phyloP scores from a whole-genome alignment of 2,329 filamentous ascomycete species.

The Emergomyces pasteurianus region DNA sequence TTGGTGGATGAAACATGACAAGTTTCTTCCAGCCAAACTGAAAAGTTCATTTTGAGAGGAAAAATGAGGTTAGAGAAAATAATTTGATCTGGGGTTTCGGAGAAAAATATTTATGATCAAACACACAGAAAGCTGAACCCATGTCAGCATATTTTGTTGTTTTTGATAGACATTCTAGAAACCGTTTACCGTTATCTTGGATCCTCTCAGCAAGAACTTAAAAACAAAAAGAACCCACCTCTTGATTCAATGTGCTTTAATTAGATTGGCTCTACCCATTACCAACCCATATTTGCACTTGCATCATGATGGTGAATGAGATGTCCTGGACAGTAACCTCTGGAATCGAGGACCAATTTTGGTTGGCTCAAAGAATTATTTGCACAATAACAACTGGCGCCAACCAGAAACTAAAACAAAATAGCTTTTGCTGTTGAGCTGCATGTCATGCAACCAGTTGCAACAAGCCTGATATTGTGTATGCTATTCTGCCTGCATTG shows the following conservation, averaged over 20 bases:
- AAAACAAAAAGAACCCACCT: too few relatives aligned
- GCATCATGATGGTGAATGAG: not conserved
- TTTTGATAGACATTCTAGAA: not conserved
- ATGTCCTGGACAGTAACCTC: not conserved
- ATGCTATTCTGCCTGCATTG: not conserved
- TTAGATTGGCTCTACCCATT: not conserved
- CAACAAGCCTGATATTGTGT: not conserved
- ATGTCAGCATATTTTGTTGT: not conserved
- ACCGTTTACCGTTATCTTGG: too few relatives aligned
- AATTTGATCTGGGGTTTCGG: not conserved
- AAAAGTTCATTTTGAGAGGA: not conserved
- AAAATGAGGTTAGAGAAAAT: not conserved
- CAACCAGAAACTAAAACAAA: not conserved
- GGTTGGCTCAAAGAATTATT: not conserved
- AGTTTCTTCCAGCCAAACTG: not conserved
- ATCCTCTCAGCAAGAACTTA: too few relatives aligned
- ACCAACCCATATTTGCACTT: too few relatives aligned
- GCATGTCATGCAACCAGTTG: not conserved
- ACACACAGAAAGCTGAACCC: not conserved
- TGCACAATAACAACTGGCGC: too few relatives aligned
- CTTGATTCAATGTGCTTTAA: too few relatives aligned
- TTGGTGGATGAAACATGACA: not conserved
- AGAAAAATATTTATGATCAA: not conserved
- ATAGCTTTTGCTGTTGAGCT: not conserved
- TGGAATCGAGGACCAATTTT: not conserved